These are phyloP conservation scores for Mallotus repandus DNA, from an alignment of 441 rosid species.

Conservation along the genomic window DNA sequence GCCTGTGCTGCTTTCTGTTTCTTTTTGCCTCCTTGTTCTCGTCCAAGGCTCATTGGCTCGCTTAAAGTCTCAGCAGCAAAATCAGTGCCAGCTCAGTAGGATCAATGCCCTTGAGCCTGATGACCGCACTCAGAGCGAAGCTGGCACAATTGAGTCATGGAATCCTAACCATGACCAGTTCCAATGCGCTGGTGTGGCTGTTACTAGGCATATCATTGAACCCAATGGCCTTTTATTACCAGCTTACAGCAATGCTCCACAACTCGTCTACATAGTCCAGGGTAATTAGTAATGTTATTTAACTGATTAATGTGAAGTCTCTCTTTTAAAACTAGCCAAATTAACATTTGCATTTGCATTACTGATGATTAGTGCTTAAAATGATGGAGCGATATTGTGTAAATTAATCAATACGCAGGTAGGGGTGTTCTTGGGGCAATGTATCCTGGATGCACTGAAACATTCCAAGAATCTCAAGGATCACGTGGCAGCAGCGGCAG, in stretches of 20 bases:
- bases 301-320: too few relatives aligned
- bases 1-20: conserved; percentile 36
- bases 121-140: conserved; percentile 44
- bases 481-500: conserved; percentile 23
- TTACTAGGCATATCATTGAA: conserved; percentile 31
- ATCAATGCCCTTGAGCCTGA: conserved; percentile 56
- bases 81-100: conserved; percentile 56
- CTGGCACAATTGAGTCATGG: conserved; percentile 43
- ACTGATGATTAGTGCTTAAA: too few relatives aligned
- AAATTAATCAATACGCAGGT: conserved; percentile 31
- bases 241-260: background rate
- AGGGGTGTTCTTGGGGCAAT: conserved; percentile 45
- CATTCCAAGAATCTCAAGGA: conserved; percentile 63
- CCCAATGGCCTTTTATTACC: conserved; percentile 48
- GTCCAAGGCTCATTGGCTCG: conserved; percentile 43
- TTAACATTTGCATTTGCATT: too few relatives aligned
- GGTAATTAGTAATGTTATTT: conserved; percentile 27
- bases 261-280: conserved; percentile 37
- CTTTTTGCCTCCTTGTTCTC: conserved; percentile 41
- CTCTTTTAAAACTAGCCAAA: too few relatives aligned
- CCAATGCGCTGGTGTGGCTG: conserved; percentile 47
- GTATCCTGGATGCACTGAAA: conserved; percentile 71
- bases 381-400: too few relatives aligned
- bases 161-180: conserved; percentile 39
- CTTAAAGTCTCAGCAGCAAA: conserved; percentile 22